These are phyloP conservation scores for Aciculosporium take DNA, from an alignment of 2,329 filamentous ascomycete species.

Conservation along the genomic window DNA sequence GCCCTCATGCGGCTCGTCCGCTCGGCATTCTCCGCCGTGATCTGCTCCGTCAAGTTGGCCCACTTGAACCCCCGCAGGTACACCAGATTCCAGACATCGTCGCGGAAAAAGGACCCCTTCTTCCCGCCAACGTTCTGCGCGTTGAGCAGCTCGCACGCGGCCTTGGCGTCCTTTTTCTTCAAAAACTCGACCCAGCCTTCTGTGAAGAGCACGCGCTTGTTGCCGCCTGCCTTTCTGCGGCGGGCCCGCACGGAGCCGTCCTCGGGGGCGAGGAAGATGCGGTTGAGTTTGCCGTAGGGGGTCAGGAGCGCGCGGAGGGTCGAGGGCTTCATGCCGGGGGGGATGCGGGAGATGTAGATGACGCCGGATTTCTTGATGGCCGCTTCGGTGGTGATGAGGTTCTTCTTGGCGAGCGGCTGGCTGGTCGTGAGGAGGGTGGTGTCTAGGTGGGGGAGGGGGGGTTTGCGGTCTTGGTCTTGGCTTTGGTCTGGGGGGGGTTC, in stretches of 20 bases:
- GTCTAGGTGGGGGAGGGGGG: conserved; percentile 15
- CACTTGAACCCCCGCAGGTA: conserved; percentile 80
- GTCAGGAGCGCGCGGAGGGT: conserved; percentile 63
- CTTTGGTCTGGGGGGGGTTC: conserved; percentile 11
- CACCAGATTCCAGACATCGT: conserved; percentile 74
- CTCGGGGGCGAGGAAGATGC: conserved; percentile 68
- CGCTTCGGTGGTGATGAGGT: conserved; percentile 49
- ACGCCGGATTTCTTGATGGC: conserved; percentile 63
- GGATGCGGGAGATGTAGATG: conserved; percentile 69
- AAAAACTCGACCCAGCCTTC: conserved; percentile 82
- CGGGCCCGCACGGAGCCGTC: conserved; percentile 50
- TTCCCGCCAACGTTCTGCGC: conserved; percentile 68
- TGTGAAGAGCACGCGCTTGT: conserved; percentile 68
- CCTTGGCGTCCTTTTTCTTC: conserved; percentile 61
- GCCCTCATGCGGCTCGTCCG: conserved; percentile 59
- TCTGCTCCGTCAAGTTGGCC: conserved; percentile 61
- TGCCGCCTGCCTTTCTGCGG: conserved; percentile 59
- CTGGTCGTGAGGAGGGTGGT: conserved; percentile 32
- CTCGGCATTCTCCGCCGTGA: conserved; percentile 69
- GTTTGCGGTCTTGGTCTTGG: conserved; percentile 13
- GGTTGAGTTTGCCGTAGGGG: conserved; percentile 61
- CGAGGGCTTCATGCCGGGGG: conserved; percentile 75
- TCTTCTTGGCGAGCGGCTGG: conserved; percentile 48
- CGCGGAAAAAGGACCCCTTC: conserved; percentile 70
- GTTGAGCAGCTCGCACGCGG: conserved; percentile 63